Percentiles rank a stretch among this genome's conserved stretches.
phyloP scores from a whole-genome alignment of 192 early-diverging fungal genomes.

The Jimgerdemannia lactiflua region DNA sequence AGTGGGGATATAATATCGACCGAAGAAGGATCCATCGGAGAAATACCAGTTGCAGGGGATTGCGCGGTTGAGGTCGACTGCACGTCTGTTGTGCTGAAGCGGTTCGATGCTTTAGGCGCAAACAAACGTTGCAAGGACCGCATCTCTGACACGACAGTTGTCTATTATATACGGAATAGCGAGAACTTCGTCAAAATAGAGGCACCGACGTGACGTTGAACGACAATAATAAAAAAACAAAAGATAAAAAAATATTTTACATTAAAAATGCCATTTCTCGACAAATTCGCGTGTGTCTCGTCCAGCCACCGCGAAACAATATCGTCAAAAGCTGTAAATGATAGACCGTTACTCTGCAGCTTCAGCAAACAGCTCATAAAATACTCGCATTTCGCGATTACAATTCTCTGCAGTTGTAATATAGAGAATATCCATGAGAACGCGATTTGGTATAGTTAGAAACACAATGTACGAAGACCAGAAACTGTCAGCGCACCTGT shows the following conservation, averaged over 20 bases:
- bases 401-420: conserved; percentile 24
- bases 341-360: conserved; percentile 35
- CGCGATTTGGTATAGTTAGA: no score
- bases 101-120: not conserved
- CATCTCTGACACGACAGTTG: not conserved
- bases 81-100: not conserved
- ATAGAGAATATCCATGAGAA: no score
- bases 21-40: not conserved
- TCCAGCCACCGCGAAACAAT: conserved; percentile 46
- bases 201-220: no score
- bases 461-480: not conserved
- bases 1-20: not conserved
- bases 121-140: not conserved
- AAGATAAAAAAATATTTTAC: not conserved
- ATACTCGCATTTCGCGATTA: conserved; percentile 29
- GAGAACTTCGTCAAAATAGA: not conserved
- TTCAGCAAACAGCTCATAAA: conserved; percentile 42
- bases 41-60: not conserved
- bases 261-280: conserved; percentile 13
- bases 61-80: not conserved
- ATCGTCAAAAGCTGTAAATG: conserved; percentile 35
- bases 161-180: not conserved
- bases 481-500: not conserved
- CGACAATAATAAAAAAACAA: not conserved
- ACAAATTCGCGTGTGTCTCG: conserved; percentile 26